A percentile compares a stretch with the other conserved stretches of the same genome.
Conservation (phyloP, 805 yeast genomes). For the Myxozyma neglecta region DNA sequence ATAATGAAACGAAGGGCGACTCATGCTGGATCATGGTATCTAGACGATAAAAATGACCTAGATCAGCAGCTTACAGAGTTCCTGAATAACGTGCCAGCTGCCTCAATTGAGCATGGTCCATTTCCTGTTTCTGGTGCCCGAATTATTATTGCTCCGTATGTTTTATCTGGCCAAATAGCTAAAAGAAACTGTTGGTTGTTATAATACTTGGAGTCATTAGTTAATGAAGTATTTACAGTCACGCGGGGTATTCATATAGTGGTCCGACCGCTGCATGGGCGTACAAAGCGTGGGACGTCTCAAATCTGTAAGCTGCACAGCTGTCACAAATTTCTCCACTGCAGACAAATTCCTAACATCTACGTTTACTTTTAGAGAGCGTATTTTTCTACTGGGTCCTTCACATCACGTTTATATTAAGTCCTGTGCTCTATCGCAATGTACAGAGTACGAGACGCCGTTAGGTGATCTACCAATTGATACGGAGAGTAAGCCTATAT, state of each 20-base stretch:
- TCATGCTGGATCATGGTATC: slow-evolving; percentile 93
- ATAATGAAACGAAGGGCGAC: slow-evolving; percentile 57
- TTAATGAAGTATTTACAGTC: slow-evolving; percentile 45
- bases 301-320: slow-evolving; percentile 40
- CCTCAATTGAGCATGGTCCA: slow-evolving; percentile 32
- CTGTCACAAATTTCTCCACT: neutral
- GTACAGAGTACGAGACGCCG: slow-evolving; percentile 70
- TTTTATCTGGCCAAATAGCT: slow-evolving; percentile 6
- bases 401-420: slow-evolving; percentile 84
- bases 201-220: neutral
- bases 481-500: slow-evolving; percentile 38
- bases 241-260: slow-evolving; percentile 88
- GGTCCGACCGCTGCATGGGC: slow-evolving; percentile 77
- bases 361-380: slow-evolving; percentile 35
- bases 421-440: slow-evolving; percentile 57
- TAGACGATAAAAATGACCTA: slow-evolving; percentile 48
- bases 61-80: slow-evolving; percentile 52
- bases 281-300: slow-evolving; percentile 66
- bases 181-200: neutral
- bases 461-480: slow-evolving; percentile 75
- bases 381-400: slow-evolving; percentile 86
- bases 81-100: slow-evolving; percentile 43
- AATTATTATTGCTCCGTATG: slow-evolving; percentile 57
- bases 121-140: slow-evolving; percentile 46
- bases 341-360: neutral